phyloP scores from a whole-genome alignment of 495 filamentous ascomycete genomes.

The Lepidopterella palustris region DNA sequence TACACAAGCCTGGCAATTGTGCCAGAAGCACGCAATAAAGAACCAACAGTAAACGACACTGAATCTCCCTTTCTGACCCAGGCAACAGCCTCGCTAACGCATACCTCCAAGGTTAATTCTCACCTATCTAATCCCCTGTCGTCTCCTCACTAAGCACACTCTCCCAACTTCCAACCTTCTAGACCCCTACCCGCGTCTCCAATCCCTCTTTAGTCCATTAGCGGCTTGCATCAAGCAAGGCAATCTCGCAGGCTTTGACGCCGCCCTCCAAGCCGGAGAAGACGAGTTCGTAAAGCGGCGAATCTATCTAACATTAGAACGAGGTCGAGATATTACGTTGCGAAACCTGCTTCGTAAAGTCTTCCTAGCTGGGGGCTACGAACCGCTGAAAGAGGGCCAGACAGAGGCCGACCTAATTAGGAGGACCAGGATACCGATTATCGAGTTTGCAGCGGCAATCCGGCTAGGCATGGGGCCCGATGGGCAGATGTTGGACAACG shows the following conservation, averaged over 20 bases:
- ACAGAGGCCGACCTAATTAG: constrained; percentile 45
- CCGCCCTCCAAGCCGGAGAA: constrained; percentile 71
- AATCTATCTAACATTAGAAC: constrained; percentile 89
- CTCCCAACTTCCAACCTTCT: constrained; percentile 70
- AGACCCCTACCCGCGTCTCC: constrained; percentile 65
- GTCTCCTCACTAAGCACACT: constrained; percentile 76
- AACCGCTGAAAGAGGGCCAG: constrained; percentile 61
- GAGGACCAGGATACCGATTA: constrained; percentile 70
- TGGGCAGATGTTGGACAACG: constrained; percentile 62
- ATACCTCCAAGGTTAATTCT: constrained; percentile 62
- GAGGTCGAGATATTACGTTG: constrained; percentile 82
- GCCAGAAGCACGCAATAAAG: constrained; percentile 58
- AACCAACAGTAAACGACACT: constrained; percentile 67
- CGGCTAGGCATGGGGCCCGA: constrained; percentile 41
- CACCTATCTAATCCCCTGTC: constrained; percentile 91
- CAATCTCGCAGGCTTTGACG: constrained; percentile 77
- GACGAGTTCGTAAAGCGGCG: constrained; percentile 88
- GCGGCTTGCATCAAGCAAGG: constrained; percentile 69
- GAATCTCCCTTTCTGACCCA: not conserved
- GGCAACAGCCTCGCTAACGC: constrained; percentile 3
- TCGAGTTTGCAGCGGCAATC: constrained; percentile 67
- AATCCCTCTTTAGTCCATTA: constrained; percentile 70
- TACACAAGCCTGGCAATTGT: constrained; percentile 67
- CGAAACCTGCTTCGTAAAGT: constrained; percentile 88
- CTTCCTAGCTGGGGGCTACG: constrained; percentile 72